These are phyloP conservation scores for Pleurotus tuber-regium DNA, from an alignment of 768 basidiomycete genomes.

Conservation along the genomic window DNA sequence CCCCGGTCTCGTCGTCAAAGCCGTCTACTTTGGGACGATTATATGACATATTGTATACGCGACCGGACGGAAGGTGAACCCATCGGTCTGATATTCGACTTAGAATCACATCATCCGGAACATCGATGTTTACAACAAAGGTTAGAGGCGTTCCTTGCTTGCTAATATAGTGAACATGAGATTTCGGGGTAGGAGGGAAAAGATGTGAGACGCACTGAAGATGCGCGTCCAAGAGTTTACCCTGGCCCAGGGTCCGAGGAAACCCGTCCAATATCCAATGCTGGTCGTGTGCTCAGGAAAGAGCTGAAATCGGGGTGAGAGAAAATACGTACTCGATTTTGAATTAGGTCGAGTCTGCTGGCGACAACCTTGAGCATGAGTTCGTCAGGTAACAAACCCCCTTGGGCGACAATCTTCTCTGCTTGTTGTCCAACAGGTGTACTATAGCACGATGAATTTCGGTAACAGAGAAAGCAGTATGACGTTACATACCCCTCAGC, in stretches of 20 bases:
- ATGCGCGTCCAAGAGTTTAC: constrained; percentile 71
- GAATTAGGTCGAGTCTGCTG: constrained; percentile 63
- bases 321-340: constrained; percentile 53
- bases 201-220: constrained; percentile 49
- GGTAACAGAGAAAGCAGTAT: not conserved
- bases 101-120: constrained; percentile 85
- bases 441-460: constrained; percentile 26
- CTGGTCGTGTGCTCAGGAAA: constrained; percentile 30
- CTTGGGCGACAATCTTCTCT: constrained; percentile 75
- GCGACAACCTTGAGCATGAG: constrained; percentile 77
- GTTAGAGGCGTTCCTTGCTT: constrained; percentile 65
- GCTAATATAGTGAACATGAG: constrained; percentile 32
- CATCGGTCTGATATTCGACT: constrained; percentile 87
- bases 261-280: constrained; percentile 95
- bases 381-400: constrained; percentile 76
- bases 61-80: constrained; percentile 84
- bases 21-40: constrained; percentile 81
- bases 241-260: constrained; percentile 86
- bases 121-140: constrained; percentile 82
- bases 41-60: constrained; percentile 88
- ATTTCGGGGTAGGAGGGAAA: not conserved
- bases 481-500: constrained; percentile 52
- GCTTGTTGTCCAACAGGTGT: constrained; percentile 74
- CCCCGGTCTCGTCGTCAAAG: constrained; percentile 83
- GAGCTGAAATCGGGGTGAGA: not conserved